Evolutionary conservation across 2,329 filamentous ascomycete species (phyloP).

Genomic region (Aspergillus ruber): DNA sequence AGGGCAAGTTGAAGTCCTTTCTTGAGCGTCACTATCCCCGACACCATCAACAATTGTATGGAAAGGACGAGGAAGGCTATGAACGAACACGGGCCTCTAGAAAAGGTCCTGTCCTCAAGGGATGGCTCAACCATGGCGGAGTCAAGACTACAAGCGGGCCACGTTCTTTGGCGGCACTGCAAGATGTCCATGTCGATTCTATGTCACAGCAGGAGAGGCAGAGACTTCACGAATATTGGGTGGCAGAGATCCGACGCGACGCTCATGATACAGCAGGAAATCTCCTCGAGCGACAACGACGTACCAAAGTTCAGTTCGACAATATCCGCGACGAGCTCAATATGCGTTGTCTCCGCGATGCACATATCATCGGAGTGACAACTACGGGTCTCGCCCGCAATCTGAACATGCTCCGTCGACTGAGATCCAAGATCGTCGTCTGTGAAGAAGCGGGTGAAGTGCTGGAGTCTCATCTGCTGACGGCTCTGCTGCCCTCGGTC

Average conservation of each 20-base stretch:
- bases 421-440: constrained; percentile 37
- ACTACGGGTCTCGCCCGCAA: constrained; percentile 47
- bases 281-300: constrained; percentile 2
- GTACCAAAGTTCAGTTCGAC: constrained; percentile 10
- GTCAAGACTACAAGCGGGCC: constrained; percentile 1
- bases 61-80: constrained; percentile 15
- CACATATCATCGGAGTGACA: constrained; percentile 50
- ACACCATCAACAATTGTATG: constrained; percentile 15
- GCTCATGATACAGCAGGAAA: constrained; percentile 1
- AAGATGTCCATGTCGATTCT: constrained; percentile 5
- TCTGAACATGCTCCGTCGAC: constrained; percentile 39
- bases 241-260: constrained; percentile 6
- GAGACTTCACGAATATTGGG: constrained; percentile 25
- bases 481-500: constrained; percentile 34
- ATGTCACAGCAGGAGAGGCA: constrained; percentile 20
- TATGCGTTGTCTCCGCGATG: constrained; percentile 26
- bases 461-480: constrained; percentile 36
- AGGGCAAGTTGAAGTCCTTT: constrained; percentile 9
- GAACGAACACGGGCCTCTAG: constrained; percentile 4
- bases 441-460: constrained; percentile 42
- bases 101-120: constrained; percentile 6
- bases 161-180: constrained; percentile 6
- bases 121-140: constrained; percentile 16
- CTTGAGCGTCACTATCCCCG: constrained; percentile 9
- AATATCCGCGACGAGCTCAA: constrained; percentile 19